Conservation (phyloP, 1,284 basidiomycete genomes). For the Cryptococcus hybrid region DNA sequence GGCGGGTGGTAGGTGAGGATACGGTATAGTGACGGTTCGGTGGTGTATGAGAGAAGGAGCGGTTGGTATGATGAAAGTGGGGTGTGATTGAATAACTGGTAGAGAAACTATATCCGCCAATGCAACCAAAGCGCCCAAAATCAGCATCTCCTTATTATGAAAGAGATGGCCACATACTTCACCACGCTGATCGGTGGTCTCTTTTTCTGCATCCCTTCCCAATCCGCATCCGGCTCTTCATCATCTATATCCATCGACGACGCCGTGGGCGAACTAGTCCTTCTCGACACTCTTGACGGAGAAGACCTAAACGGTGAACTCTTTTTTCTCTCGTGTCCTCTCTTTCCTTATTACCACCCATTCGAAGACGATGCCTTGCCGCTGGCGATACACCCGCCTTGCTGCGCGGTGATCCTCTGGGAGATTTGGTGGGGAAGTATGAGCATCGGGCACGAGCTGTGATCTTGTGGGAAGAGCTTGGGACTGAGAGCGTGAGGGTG, state of each 20-base stretch:
- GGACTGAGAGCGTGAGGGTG: too few species aligned
- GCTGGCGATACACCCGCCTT: not conserved
- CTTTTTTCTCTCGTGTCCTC: not conserved
- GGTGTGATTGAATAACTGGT: constrained; percentile 35
- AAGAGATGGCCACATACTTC: not conserved
- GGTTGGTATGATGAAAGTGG: constrained; percentile 19
- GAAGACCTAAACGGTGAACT: constrained; percentile 5
- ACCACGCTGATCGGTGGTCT: not conserved
- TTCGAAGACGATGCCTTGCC: not conserved
- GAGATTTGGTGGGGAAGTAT: too few species aligned
- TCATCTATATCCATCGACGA: constrained; percentile 1
- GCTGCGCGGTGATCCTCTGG: too few species aligned
- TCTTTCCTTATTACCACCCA: not conserved
- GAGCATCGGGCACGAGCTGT: too few species aligned
- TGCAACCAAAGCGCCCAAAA: too few species aligned
- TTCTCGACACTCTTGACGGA: not conserved
- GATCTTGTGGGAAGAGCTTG: too few species aligned
- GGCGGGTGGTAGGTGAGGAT: constrained; percentile 25
- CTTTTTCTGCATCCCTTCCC: not conserved
- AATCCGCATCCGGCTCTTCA: constrained; percentile 1
- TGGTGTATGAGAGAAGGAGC: constrained; percentile 1
- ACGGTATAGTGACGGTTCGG: constrained; percentile 29
- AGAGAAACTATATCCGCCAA: constrained; percentile 22
- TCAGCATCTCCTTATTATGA: not conserved
- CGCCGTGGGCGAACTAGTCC: not conserved